phyloP scores from a whole-genome alignment of 129 eudicot genomes.

The Rutidosis leptorrhynchoides region DNA sequence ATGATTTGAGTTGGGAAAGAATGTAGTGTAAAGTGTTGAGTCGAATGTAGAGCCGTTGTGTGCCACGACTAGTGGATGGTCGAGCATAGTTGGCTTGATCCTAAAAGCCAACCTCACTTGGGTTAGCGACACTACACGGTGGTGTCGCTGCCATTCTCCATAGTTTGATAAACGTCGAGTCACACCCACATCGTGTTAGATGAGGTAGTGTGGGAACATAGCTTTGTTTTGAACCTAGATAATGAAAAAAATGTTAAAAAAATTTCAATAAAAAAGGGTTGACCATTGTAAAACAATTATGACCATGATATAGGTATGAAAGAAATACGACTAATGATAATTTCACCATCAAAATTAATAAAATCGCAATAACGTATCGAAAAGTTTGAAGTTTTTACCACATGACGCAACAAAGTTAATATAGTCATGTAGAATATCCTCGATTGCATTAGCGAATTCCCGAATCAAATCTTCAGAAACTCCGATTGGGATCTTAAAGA shows the following conservation, averaged over 20 bases:
- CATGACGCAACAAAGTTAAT: constrained; percentile 66
- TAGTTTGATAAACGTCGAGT: constrained; percentile 58
- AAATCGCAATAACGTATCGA: too few species aligned
- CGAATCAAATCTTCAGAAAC: constrained; percentile 57
- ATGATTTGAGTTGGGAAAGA: constrained; percentile 52
- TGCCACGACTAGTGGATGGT: constrained; percentile 89
- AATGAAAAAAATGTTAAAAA: neutral
- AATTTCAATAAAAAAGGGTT: neutral
- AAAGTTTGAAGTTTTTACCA: constrained; percentile 39
- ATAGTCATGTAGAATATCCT: constrained; percentile 53
- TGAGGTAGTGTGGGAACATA: constrained; percentile 85
- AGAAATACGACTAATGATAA: too few species aligned
- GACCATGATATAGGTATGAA: too few species aligned
- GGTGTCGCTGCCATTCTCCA: constrained; percentile 55
- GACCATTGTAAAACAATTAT: neutral
- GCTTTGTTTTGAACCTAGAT: constrained; percentile 73
- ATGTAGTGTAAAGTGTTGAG: constrained; percentile 85
- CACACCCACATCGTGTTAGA: constrained; percentile 65
- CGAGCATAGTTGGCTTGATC: constrained; percentile 54
- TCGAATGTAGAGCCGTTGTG: constrained; percentile 92
- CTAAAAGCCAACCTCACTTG: neutral
- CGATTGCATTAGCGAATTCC: constrained; percentile 64
- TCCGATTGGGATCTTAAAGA: constrained; percentile 64
- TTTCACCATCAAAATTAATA: too few species aligned
- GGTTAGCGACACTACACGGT: neutral